Evolutionary conservation across 2,329 filamentous ascomycete genomes (phyloP), one percentile per base, ranked within the genome.

Genomic region (Dactylella cylindrospora): DNA sequence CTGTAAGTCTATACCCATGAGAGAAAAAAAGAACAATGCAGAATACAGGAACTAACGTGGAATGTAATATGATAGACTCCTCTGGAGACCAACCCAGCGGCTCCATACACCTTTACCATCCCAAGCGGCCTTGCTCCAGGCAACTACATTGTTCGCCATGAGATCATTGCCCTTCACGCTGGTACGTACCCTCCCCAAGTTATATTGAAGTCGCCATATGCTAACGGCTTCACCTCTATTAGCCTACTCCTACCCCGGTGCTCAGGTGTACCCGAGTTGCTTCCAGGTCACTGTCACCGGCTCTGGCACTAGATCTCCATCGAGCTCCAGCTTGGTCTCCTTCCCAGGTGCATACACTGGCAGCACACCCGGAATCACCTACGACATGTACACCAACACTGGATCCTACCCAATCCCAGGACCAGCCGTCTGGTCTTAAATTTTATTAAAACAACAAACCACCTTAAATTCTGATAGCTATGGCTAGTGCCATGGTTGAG

Each of bases 81-180:
- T 67, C 49, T 17, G 45, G 59, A 66, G 25, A 53, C 55, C 41
- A 76, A 75, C 64, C 67, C 71, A 1, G 73, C 74, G 2, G 28
- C 47, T 12, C 32, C 55, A 33, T 74, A 76, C 59, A 71, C 72
- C 35, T 82, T 81, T 73, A 79, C 75, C n/a, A 78, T 82, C 65
- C 79, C 79, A 3, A 71, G 72, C 10, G 80, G 77, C 70, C 73
- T 82, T 31, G 72, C 75, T 35, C 71, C 75, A 0, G 79, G 79
- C 1, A 78, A 78, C 73, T 81, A 82, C 70, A 76, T 82, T 50
- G 78, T 82, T 19, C 78, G 79, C 41, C 79, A 82, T 67, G 79
- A 82, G 70, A 76, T 79, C 67, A 77, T 81, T 60, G 79, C 79
- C 2, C 74, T 82, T 44, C 79, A 81, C 70, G 66, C 77, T 2